phyloP scores from a whole-genome alignment of 495 filamentous ascomycete species.

The Rhypophila decipiens region DNA sequence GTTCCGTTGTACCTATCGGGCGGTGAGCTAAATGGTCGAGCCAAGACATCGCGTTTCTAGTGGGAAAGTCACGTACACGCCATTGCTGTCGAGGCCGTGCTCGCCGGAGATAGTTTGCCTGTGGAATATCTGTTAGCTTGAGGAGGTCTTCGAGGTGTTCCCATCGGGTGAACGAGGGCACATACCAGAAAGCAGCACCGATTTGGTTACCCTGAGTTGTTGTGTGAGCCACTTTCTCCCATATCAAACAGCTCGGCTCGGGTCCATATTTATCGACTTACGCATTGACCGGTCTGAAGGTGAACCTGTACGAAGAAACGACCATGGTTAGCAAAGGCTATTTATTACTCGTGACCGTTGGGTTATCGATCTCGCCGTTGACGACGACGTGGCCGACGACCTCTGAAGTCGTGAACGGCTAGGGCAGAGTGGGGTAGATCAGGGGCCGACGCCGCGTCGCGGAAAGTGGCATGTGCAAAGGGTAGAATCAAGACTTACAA shows the following conservation, averaged over 20 bases:
- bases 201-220: slow-evolving; percentile 92
- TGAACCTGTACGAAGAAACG: slow-evolving; percentile 65
- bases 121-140: slow-evolving; percentile 12
- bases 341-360: too few relatives aligned
- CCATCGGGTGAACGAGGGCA: slow-evolving; percentile 1
- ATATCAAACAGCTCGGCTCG: slow-evolving; percentile 17
- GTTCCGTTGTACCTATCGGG: slow-evolving; percentile 82
- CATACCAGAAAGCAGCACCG: slow-evolving; percentile 96
- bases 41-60: background rate
- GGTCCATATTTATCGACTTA: slow-evolving; percentile 48
- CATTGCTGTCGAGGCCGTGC: slow-evolving; percentile 96
- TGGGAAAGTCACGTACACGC: slow-evolving; percentile 44
- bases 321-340: slow-evolving; percentile 29
- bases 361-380: background rate
- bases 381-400: background rate
- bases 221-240: slow-evolving; percentile 22
- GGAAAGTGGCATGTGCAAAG: slow-evolving; percentile 20
- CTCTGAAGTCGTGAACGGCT: background rate
- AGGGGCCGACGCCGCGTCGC: background rate
- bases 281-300: slow-evolving; percentile 99
- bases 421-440: background rate
- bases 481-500: slow-evolving; percentile 54
- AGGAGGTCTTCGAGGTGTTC: background rate
- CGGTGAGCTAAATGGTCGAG: slow-evolving; percentile 20
- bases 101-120: slow-evolving; percentile 93